Evolutionary conservation across 306 rosid species (phyloP).

Genomic region (Erythrophleum fordii): DNA sequence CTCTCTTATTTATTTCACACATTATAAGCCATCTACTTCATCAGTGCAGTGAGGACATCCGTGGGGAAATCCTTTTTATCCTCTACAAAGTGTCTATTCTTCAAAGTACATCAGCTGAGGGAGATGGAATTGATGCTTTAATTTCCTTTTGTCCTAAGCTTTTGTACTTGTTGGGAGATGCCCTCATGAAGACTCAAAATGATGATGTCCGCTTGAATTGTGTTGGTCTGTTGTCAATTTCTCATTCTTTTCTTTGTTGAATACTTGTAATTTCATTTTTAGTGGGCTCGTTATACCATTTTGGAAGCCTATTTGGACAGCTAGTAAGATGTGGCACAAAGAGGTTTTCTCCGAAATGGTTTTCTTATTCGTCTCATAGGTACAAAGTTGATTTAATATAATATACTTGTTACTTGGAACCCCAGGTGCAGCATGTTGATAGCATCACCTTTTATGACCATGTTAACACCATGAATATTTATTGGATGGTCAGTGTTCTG

Average conservation of each 20-base stretch:
- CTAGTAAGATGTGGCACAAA: neutral
- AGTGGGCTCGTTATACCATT: conserved; percentile 15
- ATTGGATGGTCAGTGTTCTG: conserved; percentile 17
- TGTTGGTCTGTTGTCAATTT: conserved; percentile 63
- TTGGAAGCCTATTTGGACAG: conserved; percentile 30
- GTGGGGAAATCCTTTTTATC: conserved; percentile 86
- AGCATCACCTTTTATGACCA: conserved; percentile 18
- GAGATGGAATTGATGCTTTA: conserved; percentile 63
- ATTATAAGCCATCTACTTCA: conserved; percentile 21
- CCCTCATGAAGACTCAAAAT: conserved; percentile 78
- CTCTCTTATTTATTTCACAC: conserved; percentile 9
- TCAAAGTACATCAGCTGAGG: conserved; percentile 53
- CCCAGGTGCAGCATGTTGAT: conserved; percentile 3
- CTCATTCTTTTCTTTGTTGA: conserved; percentile 22
- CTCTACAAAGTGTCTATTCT: conserved; percentile 70
- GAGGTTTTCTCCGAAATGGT: neutral
- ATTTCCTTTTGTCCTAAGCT: conserved; percentile 72
- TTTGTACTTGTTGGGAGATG: conserved; percentile 70
- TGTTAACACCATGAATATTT: neutral
- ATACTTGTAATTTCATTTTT: conserved; percentile 11
- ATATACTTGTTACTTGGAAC: conserved; percentile 11
- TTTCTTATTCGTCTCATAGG: conserved; percentile 10
- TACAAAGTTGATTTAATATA: conserved; percentile 18
- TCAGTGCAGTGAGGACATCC: conserved; percentile 79
- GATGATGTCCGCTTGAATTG: conserved; percentile 91